Evolutionary conservation across 495 filamentous ascomycete species (phyloP), one percentile per base, ranked within the genome.

Genomic region (Talaromyces nanjingensis): DNA sequence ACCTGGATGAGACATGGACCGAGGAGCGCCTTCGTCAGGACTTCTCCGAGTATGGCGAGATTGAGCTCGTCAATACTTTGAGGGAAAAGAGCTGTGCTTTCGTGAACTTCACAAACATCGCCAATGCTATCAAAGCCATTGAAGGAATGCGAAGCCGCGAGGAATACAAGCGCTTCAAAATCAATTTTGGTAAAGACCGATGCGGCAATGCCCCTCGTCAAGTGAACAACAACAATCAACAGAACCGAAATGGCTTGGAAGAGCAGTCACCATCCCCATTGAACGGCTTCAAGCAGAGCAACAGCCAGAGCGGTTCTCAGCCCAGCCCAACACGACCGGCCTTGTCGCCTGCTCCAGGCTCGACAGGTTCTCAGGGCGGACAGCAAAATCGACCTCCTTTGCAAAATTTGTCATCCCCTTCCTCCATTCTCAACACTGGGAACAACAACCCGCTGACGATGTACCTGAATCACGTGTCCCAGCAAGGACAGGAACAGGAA

Each of bases 91-190:
- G 92, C 78, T 98, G 94, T 74, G 94, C 94, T 0, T 98, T 98
- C 70, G 96, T 98, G 75, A 98, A 98, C 75, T 98, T 98, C 72
- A 98, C 94, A 70, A 98, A 98, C 78, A 98, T 98, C 68, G 94
- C 94, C 67, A 98, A 98, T 65, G 94, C 94, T 47, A 98, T 98
- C 81, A 98, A 98, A 75, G 96, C 94, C 4, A 98, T 98, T 66
- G 94, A 98, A 73, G 94, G 93, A 37, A 87, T 98, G 67, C 86
- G 94, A 29, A 88, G 91, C 72, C 89, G 93, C 67, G 96, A 98
- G 59, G 94, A 98, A 71, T 98, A 98, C 78, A 89, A 85, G 74
- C 88, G 93, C 57, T 98, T 98, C 84, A 98, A 98, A 83, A 92
- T 98, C 74, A 98, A 98, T 78, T 98, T 98, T 74, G 94, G 94